Conservation (phyloP, 2,329 filamentous ascomycete genomes). For the Cryphonectria radicalis region DNA sequence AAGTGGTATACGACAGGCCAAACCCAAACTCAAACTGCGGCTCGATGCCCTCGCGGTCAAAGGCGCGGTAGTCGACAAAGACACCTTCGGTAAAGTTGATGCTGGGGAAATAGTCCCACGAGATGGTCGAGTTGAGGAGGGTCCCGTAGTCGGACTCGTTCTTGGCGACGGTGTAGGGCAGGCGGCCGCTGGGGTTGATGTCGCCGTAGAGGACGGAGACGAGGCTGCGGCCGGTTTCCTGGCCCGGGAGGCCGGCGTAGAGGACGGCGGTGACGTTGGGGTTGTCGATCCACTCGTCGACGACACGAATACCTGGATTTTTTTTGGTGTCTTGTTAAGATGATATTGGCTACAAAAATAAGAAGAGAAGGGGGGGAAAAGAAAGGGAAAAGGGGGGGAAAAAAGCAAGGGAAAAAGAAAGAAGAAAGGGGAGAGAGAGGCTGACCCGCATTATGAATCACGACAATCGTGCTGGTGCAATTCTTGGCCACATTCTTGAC, state of each 20-base stretch:
- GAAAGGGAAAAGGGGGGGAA: background rate
- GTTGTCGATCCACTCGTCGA: constrained; percentile 66
- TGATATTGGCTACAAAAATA: no score
- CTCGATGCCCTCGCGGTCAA: constrained; percentile 52
- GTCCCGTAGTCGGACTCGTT: constrained; percentile 54
- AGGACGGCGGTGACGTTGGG: constrained; percentile 67
- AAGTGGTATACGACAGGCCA: constrained; percentile 60
- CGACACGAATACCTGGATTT: constrained; percentile 47
- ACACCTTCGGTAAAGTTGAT: constrained; percentile 56
- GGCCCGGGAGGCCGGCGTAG: constrained; percentile 66
- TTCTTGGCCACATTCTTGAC: constrained; percentile 60
- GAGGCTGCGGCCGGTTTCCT: constrained; percentile 62
- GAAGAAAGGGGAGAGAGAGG: background rate
- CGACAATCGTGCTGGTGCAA: constrained; percentile 66
- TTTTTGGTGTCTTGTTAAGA: background rate
- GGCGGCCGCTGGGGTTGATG: constrained; percentile 58
- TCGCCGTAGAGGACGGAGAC: constrained; percentile 62
- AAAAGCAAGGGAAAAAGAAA: background rate
- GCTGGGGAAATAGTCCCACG: constrained; percentile 57
- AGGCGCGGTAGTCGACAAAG: constrained; percentile 59
- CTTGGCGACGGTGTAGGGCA: constrained; percentile 65
- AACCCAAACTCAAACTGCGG: constrained; percentile 61
- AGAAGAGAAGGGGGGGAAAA: background rate
- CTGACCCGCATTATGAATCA: constrained; percentile 66
- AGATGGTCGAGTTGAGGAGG: constrained; percentile 45